These are phyloP conservation scores for Rostrohypoxylon terebratum DNA, from an alignment of 495 filamentous ascomycete species.

Conservation along the genomic window DNA sequence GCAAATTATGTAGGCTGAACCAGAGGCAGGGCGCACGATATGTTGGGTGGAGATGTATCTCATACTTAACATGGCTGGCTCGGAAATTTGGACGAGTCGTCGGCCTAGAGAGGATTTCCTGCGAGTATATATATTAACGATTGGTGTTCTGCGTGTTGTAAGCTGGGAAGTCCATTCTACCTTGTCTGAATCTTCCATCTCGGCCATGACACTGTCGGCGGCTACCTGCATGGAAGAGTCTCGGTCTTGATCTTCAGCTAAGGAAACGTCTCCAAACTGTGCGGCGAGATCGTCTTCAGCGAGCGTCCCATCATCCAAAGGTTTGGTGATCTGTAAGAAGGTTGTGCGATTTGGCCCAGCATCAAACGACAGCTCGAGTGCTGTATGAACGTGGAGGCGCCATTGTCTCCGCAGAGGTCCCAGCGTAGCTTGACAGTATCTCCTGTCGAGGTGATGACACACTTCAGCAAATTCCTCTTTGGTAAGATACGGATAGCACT, in stretches of 20 bases:
- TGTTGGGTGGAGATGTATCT: slow-evolving; percentile 68
- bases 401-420: slow-evolving; percentile 59
- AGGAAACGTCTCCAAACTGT: slow-evolving; percentile 54
- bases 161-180: slow-evolving; percentile 47
- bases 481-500: slow-evolving; percentile 68
- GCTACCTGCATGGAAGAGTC: slow-evolving; percentile 8
- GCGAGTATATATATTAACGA: slow-evolving; percentile 56
- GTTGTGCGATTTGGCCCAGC: slow-evolving; percentile 52
- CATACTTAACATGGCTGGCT: slow-evolving; percentile 70
- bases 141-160: slow-evolving; percentile 35
- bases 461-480: slow-evolving; percentile 69
- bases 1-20: slow-evolving; percentile 64
- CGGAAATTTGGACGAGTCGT: slow-evolving; percentile 54
- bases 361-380: slow-evolving; percentile 50
- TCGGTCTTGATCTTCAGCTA: slow-evolving; percentile 33
- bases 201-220: slow-evolving; percentile 52
- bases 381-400: slow-evolving; percentile 53
- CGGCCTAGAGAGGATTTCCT: slow-evolving; percentile 43
- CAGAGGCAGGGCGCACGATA: slow-evolving; percentile 70
- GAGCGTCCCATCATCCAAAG: slow-evolving; percentile 53
- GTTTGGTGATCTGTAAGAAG: slow-evolving; percentile 61
- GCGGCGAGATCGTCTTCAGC: slow-evolving; percentile 57
- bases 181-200: slow-evolving; percentile 62
- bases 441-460: slow-evolving; percentile 68
- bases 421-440: slow-evolving; percentile 63